Evolutionary conservation across 2,329 filamentous ascomycete species (phyloP).

Genomic region (Kalmusia sp.): DNA sequence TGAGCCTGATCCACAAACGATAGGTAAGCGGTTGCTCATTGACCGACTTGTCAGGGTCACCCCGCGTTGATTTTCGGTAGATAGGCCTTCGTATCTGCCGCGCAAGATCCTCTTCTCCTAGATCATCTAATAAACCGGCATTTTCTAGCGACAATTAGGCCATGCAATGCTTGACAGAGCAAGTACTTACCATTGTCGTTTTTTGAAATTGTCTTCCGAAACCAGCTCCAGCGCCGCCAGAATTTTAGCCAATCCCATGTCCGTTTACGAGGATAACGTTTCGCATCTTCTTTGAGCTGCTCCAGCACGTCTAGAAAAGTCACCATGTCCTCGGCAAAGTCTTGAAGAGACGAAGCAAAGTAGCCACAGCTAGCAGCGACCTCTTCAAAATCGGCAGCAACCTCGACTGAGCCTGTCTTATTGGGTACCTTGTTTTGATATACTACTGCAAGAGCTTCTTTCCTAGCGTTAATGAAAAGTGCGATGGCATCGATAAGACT

Average conservation of each 20-base stretch:
- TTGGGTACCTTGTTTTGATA: slow-evolving; percentile 81
- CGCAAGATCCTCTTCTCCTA: slow-evolving; percentile 34
- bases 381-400: slow-evolving; percentile 94
- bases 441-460: slow-evolving; percentile 76
- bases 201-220: slow-evolving; percentile 9
- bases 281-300: slow-evolving; percentile 77
- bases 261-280: slow-evolving; percentile 66
- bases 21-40: slow-evolving; percentile 49
- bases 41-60: slow-evolving; percentile 36
- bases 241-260: slow-evolving; percentile 88
- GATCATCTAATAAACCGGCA: slow-evolving; percentile 32
- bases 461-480: slow-evolving; percentile 78
- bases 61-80: slow-evolving; percentile 34
- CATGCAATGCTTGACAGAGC: not conserved
- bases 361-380: slow-evolving; percentile 97
- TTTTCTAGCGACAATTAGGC: slow-evolving; percentile 27
- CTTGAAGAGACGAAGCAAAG: slow-evolving; percentile 89
- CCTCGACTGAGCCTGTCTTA: slow-evolving; percentile 71
- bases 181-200: slow-evolving; percentile 28
- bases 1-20: slow-evolving; percentile 62
- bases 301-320: slow-evolving; percentile 84
- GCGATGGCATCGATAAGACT: slow-evolving; percentile 82
- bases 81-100: slow-evolving; percentile 47
- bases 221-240: slow-evolving; percentile 61
- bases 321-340: slow-evolving; percentile 89